Base-by-base conservation (phyloP, 2,329 filamentous ascomycete species). In the Proliferodiscus dingleyae region DNA sequence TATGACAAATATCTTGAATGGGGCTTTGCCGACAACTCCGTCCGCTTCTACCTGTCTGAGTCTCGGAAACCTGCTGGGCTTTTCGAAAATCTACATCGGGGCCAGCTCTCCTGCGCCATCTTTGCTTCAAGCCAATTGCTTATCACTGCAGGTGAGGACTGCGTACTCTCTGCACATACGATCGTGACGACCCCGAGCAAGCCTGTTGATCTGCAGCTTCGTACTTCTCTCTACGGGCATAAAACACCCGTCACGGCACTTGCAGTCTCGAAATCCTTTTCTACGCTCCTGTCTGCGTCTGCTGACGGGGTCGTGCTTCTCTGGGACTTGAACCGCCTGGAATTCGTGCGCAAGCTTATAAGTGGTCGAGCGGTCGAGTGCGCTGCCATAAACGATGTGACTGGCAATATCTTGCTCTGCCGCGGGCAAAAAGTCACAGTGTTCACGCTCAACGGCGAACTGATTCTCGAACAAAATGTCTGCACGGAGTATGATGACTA, bases 1-100 rank as follows among this genome's bases (percentile, higher is more conserved):
- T 95, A 89, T 61, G 90, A 97, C 66, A 89, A 89, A 57, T 95
- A 89, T 60, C 77, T 97, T 55, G 89, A 96, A 68, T 97, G 91
- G 91, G 91, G 91, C 1, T 97, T 94, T 58, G 86, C 88, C 1
- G 93, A 98, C 65, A 88, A 87, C 57, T 94, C 88, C 55, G 78
- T 98, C 22, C 85, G 93, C 3, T 97, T 98, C 71, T 95, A 88
- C 68, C 80, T 85, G 45, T 82, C 85, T 38, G 89, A 95, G 55
- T 87, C 80, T 47, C 83, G 87, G 61, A 90, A 88, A 71, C 73
- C 86, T 18, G 80, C 94, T 28, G 91, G 91, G 0, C 75, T 96
- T 15, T 95, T 91, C 61, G 93, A 98, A 65, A 94, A 97, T 61
- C 73, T 96, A 2, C 93, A 98, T 63, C 84, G 91, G 46, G 89